phyloP scores from a whole-genome alignment of 176 grass and related monocot species.

The Puccinellia tenuiflora region DNA sequence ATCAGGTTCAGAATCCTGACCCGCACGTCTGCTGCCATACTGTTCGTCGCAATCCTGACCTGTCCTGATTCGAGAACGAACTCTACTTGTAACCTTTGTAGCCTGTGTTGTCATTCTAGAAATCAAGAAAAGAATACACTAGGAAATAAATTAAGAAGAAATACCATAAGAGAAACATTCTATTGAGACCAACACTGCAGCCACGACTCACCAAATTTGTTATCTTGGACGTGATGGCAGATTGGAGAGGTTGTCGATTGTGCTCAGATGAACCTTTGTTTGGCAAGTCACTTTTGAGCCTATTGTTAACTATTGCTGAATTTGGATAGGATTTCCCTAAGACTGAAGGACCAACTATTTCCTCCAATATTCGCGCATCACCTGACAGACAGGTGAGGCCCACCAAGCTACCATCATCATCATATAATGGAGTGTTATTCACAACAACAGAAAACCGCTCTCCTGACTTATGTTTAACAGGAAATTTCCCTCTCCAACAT shows the following conservation, averaged over 20 bases:
- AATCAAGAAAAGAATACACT: conserved; percentile 47
- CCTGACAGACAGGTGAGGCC: conserved; percentile 77
- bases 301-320: conserved; percentile 25
- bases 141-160: conserved; percentile 44
- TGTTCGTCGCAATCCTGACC: conserved; percentile 27
- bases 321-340: conserved; percentile 3
- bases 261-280: conserved; percentile 24
- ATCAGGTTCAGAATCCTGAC: conserved; percentile 40
- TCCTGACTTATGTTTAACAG: conserved; percentile 69
- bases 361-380: conserved; percentile 56
- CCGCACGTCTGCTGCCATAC: conserved; percentile 2
- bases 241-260: conserved; percentile 43
- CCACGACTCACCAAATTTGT: conserved; percentile 60
- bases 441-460: conserved; percentile 58
- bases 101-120: conserved; percentile 71
- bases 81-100: conserved; percentile 74
- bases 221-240: conserved; percentile 70
- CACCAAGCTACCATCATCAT: conserved; percentile 71
- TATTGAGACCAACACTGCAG: neutral
- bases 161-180: neutral
- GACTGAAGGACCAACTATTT: conserved; percentile 31
- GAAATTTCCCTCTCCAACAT: conserved; percentile 88
- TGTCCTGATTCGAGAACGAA: conserved; percentile 47
- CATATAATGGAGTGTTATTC: conserved; percentile 83
- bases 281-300: neutral